Evolutionary conservation across 2,329 filamentous ascomycete genomes (phyloP), one percentile per base, ranked within the genome.

Genomic region (Pseudogymnoascus verrucosus): DNA sequence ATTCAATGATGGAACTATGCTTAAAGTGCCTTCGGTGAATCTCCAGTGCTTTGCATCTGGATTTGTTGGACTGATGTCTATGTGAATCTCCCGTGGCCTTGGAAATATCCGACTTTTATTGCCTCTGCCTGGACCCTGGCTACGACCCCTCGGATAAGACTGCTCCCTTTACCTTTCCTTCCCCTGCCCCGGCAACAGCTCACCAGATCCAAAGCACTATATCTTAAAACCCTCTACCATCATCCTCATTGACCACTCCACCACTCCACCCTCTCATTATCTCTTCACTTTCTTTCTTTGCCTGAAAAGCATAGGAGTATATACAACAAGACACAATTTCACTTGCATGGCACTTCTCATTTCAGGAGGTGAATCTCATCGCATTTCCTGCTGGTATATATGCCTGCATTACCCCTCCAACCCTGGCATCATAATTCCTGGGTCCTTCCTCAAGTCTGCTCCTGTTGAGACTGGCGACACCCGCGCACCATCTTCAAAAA

Each of bases 1-100:
- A 57, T 57, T 57, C 51, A 57, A 57, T n/a, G 51, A 57, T 57
- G 51, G 51, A 34, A 57, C 47, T 57, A 34, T 34, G 51, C 26
- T 7, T 57, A 34, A 34, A 19, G 28, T 57, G 51, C 10, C n/a
- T 57, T 57, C 21, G 10, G 51, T 57, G n/a, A 57, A 34, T 34
- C 26, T 57, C 12, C n/a, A 16, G 47, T 57, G 51, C 10, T 12
- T 4, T 10, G 4, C n/a, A 14, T 5, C 1, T 34, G 28, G n/a
- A 19, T 34, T 28, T 10, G 51, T 34, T 57, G 2, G 14, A 12
- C 16, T 12, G 51, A 26, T 7, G 5, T 19, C 26, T 34, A 34
- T 21, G 10, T 57, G 51, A 34, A 12, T 21, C 5, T 34, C 1
- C 8, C 2, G 11, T 54, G 23, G 26, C 1, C 2, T 5, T 2